Base-by-base conservation (phyloP, 1,139 yeast species). In the Yamadazyma blattariae region DNA sequence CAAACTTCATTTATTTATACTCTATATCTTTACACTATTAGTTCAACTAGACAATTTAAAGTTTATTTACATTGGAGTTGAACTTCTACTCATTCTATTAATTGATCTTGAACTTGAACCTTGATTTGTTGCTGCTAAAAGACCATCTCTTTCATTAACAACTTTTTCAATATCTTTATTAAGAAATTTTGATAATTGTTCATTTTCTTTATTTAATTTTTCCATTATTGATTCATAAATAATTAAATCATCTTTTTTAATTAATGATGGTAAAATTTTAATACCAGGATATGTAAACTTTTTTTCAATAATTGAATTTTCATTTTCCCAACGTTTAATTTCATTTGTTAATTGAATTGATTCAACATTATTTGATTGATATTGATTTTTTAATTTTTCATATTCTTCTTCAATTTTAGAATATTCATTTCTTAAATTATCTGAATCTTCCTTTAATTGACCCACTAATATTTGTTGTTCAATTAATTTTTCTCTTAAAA, bases 271-370 rank as follows among this genome's bases (percentile, higher is more conserved):
- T 30, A 78, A 56, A 1, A 64, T 48, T 25, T 54, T 57, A 42
- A 70, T 65, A 2, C 74, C 72, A 1, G 67, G 66, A 0, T 79
- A 79, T 21, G 63, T 56, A 4, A 71, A 46, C 41, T 70, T 70
- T 5, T 44, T 42, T 14, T 58, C 56, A 6, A 79, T 47, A 21
- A 47, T 44, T 0, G 46, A 52, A 28, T 63, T 58, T 9, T 50
- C 48, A 1, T 50, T 54, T 31, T 61, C 63, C 10, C 67, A 39
- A 1, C 46, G 36, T n/a, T 54, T 56, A 7, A 72, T 46, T 14
- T 46, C 45, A 0, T 54, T 50, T 1, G 83, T 68, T 23, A 64
- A 48, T 30, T 71, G 76, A 1, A 80, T 83, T 0, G 88, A 88
- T 14, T 57, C 59, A 0, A 78, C 59, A 0, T 87, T 79, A 21